A percentile compares a stretch with the other conserved stretches of the same genome.
Evolutionary conservation across 768 basidiomycete genomes (phyloP).

Genomic region (Sporobolomyces phaffii): DNA sequence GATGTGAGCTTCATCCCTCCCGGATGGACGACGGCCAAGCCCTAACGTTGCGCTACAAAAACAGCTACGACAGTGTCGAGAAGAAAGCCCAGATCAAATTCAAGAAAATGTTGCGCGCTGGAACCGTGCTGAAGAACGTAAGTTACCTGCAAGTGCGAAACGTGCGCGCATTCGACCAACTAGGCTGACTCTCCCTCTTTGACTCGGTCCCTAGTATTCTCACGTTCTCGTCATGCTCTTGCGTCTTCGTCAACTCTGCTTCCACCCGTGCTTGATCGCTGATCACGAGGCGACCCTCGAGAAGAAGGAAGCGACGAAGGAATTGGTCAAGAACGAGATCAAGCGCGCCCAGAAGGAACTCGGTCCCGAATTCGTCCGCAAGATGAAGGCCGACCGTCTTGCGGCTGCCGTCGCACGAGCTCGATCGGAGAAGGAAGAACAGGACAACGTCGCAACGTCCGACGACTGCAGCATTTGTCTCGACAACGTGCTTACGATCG

Average conservation of each 20-base stretch:
- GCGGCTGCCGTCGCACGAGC: conserved; percentile 50
- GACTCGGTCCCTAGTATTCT: conserved; percentile 20
- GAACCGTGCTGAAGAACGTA: conserved; percentile 68
- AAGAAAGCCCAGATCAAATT: conserved; percentile 45
- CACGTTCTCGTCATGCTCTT: conserved; percentile 65
- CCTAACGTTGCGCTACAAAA: background rate
- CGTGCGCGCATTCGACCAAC: background rate
- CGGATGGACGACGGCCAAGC: too few species aligned
- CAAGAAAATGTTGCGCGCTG: conserved; percentile 57
- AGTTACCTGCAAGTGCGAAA: conserved; percentile 42
- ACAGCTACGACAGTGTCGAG: conserved; percentile 45
- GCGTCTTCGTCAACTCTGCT: conserved; percentile 50
- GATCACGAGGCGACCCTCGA: conserved; percentile 40
- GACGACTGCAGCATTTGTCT: conserved; percentile 61
- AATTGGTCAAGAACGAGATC: conserved; percentile 46
- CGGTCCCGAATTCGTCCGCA: conserved; percentile 15
- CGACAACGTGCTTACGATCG: conserved; percentile 51
- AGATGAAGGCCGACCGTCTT: conserved; percentile 16
- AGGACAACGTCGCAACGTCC: conserved; percentile 54
- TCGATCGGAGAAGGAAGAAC: conserved; percentile 52
- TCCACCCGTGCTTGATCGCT: conserved; percentile 63
- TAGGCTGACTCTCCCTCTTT: background rate
- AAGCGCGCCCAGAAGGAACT: conserved; percentile 14
- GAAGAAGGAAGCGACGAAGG: conserved; percentile 37
- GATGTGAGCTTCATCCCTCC: conserved; percentile 13